phyloP scores from a whole-genome alignment of 768 basidiomycete genomes.

The Collybiopsis luxurians region DNA sequence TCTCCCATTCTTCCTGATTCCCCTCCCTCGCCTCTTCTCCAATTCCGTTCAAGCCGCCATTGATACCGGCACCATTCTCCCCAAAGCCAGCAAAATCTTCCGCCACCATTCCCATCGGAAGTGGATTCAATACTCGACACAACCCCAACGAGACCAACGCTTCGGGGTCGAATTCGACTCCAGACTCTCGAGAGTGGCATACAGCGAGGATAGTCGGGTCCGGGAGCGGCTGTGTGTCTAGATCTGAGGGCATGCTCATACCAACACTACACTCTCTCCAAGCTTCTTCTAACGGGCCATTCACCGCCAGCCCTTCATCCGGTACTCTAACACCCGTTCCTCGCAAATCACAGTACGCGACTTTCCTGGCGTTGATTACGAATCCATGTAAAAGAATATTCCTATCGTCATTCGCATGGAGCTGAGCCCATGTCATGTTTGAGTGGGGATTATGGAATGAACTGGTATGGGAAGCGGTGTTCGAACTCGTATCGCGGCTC shows the following conservation, averaged over 20 bases:
- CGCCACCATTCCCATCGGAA: conserved; percentile 22
- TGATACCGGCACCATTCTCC: not conserved
- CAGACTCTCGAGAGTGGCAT: conserved; percentile 58
- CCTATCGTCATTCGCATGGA: conserved; percentile 34
- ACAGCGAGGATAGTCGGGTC: conserved; percentile 54
- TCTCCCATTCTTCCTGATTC: not conserved
- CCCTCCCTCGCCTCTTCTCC: not conserved
- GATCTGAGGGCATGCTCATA: not conserved
- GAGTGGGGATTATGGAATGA: conserved; percentile 22
- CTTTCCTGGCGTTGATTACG: conserved; percentile 70
- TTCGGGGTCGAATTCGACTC: conserved; percentile 79
- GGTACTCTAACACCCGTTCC: conserved; percentile 74
- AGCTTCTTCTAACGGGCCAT: conserved; percentile 55
- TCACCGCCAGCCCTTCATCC: conserved; percentile 64
- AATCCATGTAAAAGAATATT: conserved; percentile 60
- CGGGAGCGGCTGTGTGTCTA: conserved; percentile 18
- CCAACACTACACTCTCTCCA: conserved; percentile 34
- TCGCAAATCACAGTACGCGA: conserved; percentile 69
- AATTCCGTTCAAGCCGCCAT: not conserved
- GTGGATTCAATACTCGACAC: conserved; percentile 29
- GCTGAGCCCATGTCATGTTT: conserved; percentile 17
- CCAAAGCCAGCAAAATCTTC: conserved; percentile 35
- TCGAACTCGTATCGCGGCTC: not conserved
- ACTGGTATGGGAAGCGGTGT: conserved; percentile 18
- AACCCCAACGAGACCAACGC: conserved; percentile 76